Percentiles rank a stretch among this genome's conserved stretches.
Evolutionary conservation across 2,329 filamentous ascomycete species (phyloP).

Genomic region (Sporothrix luriei): DNA sequence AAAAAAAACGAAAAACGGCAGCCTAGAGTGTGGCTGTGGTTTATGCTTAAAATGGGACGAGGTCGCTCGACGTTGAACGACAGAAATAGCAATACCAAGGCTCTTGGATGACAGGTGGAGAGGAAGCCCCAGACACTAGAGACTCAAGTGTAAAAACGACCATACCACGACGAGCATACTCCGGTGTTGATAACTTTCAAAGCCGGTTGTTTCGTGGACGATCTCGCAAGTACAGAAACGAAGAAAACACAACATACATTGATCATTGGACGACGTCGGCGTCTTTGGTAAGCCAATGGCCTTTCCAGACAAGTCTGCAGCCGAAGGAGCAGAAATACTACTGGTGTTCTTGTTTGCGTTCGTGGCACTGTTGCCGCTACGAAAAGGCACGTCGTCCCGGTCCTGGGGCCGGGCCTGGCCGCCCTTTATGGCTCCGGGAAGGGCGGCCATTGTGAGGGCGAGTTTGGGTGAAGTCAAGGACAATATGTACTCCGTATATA

Average conservation of each 20-base stretch:
- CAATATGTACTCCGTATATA: background rate
- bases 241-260: conserved; percentile 19
- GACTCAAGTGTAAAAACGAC: background rate
- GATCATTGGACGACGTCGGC: conserved; percentile 29
- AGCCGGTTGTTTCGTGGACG: background rate
- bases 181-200: background rate
- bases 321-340: background rate
- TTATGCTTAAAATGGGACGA: conserved; percentile 23
- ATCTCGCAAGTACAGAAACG: background rate
- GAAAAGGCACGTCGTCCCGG: conserved; percentile 8
- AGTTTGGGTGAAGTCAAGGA: too few relatives aligned
- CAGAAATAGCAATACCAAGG: background rate
- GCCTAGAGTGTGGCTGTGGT: conserved; percentile 18
- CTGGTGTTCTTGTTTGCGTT: background rate
- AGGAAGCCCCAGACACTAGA: background rate
- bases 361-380: background rate
- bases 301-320: conserved; percentile 5
- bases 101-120: background rate
- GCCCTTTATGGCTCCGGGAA: conserved; percentile 34
- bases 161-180: background rate
- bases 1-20: background rate
- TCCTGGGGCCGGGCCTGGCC: conserved; percentile 32
- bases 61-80: background rate
- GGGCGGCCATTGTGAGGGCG: conserved; percentile 34
- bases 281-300: conserved; percentile 26